A percentile compares a stretch with the other conserved stretches of the same genome.
Evolutionary conservation across 768 basidiomycete species (phyloP).

Genomic region (Dentipellis fragilis): DNA sequence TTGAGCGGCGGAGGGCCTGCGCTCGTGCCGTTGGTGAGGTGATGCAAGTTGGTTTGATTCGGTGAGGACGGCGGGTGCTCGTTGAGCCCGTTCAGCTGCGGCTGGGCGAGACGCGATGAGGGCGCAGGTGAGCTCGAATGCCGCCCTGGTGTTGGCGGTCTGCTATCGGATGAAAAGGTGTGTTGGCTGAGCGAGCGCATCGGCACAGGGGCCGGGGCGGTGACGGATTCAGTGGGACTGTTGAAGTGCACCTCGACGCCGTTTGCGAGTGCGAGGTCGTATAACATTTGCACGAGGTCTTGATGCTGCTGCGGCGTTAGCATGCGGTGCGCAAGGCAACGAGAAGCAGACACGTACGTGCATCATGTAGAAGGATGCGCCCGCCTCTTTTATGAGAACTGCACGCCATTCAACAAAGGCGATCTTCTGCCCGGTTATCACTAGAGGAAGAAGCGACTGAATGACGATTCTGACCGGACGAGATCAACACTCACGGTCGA

Average conservation of each 20-base stretch:
- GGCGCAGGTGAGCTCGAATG: too few species aligned
- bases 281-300: constrained; percentile 9
- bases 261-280: constrained; percentile 3
- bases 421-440: constrained; percentile 7
- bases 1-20: background rate
- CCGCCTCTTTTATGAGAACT: constrained; percentile 7
- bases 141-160: too few species aligned
- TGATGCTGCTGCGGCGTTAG: constrained; percentile 3
- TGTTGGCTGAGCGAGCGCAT: background rate
- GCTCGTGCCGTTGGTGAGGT: background rate
- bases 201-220: background rate
- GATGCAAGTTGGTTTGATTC: background rate
- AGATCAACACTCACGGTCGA: constrained; percentile 6
- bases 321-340: background rate
- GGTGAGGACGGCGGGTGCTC: background rate
- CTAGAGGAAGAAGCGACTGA: constrained; percentile 1
- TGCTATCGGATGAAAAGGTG: background rate
- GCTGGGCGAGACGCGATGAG: too few species aligned
- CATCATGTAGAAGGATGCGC: constrained; percentile 9
- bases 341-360: constrained; percentile 6
- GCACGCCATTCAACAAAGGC: constrained; percentile 4
- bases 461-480: background rate
- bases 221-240: background rate
- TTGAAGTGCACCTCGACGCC: constrained; percentile 10
- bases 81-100: background rate